Evolutionary conservation across 108 stramenopile genomes (phyloP).

Genomic region (Nitzschia sp.): DNA sequence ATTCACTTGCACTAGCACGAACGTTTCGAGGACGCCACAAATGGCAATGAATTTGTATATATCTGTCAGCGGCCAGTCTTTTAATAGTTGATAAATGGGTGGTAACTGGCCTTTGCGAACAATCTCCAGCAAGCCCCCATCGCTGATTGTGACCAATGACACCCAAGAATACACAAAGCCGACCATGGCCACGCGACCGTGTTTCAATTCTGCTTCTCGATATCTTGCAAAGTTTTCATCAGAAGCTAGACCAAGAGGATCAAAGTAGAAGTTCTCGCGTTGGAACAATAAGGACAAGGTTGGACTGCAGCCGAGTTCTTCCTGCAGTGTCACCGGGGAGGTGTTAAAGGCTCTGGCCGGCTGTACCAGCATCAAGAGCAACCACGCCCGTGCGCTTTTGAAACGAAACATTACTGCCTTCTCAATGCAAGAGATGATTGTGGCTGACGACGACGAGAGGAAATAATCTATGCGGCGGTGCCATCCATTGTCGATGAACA

Average conservation of each 20-base stretch:
- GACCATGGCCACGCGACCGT: constrained; percentile 66
- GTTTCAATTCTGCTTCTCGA: constrained; percentile 73
- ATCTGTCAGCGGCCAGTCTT: constrained; percentile 6
- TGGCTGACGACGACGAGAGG: too few species aligned
- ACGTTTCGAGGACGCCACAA: constrained; percentile 44
- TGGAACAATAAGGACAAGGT: constrained; percentile 28
- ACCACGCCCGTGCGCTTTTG: too few species aligned
- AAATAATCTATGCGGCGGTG: too few species aligned
- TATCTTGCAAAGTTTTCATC: constrained; percentile 57
- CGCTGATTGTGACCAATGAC: neutral
- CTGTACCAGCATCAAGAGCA: neutral
- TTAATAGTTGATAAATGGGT: neutral
- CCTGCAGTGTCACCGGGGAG: constrained; percentile 3
- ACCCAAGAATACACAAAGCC: neutral
- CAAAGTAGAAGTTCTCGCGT: constrained; percentile 32
- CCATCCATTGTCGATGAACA: too few species aligned
- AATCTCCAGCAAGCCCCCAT: neutral
- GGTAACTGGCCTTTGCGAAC: neutral
- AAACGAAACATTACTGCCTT: too few species aligned
- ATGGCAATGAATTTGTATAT: constrained; percentile 27
- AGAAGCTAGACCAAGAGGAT: constrained; percentile 47
- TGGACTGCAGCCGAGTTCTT: constrained; percentile 50
- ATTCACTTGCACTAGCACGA: constrained; percentile 37
- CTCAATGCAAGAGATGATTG: too few species aligned
- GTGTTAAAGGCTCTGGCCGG: neutral